Evolutionary conservation across 345 rosid genomes (phyloP), one percentile per base, ranked within the genome.

Genomic region (Eucalyptus shirleyi): DNA sequence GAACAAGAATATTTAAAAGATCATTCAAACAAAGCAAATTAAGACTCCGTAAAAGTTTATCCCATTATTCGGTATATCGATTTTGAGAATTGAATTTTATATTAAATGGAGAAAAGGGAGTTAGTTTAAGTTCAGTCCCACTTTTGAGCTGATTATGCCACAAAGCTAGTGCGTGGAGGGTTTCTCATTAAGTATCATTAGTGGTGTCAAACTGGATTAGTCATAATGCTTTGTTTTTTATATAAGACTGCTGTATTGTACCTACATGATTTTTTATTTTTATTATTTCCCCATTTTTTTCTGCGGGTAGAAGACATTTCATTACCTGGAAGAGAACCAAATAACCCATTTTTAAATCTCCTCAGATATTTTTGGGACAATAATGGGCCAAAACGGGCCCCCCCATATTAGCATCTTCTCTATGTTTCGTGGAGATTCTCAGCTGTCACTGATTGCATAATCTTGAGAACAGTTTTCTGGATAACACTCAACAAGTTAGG

Each of bases 31-130:
- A 4, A 4, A 30, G 0, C 0, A 0, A n/a, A 32, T 65, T 65
- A 65, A 4, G 72, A 65, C 72, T 30, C 9, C 2, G 0, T n/a
- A 65, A 65, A 65, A 65, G 40, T 65, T 65, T 16, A 15, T 65
- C 6, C 9, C 37, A 7, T n/a, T 4, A 7, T 7, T 65, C 19
- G 0, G 3, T n/a, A 15, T 15, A 65, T 65, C 3, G 0, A n/a
- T n/a, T n/a, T 65, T 4, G 40, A 1, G 0, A 65, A 65, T 65
- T 3, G 6, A 65, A 7, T 15, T n/a, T 65, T 15, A 34, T n/a
- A 65, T 15, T 17, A 65, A 65, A 65, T 5, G 1, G 0, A 8
- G 77, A 16, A 65, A 65, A 16, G 18, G 34, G 3, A 62, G 37
- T 65, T n/a, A 40, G 40, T 65, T 65, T n/a, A 1, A 15, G 6